These are phyloP conservation scores for Botryobasidium botryosum DNA, from an alignment of 768 basidiomycete genomes.

Conservation along the genomic window DNA sequence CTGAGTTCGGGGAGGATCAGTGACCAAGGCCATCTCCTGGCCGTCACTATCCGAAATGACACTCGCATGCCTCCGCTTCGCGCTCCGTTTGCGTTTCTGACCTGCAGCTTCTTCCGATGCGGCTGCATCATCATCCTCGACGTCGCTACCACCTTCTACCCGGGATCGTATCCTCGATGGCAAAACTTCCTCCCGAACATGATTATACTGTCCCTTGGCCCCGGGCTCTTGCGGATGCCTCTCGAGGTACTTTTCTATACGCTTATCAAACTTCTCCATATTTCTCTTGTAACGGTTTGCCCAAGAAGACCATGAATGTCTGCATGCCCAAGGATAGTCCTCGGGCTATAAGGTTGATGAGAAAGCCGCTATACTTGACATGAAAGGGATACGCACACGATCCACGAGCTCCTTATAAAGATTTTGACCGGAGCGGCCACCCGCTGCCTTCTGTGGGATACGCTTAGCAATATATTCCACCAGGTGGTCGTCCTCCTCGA, in stretches of 20 bases:
- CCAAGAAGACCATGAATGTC: conserved; percentile 3
- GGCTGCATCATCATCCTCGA: background rate
- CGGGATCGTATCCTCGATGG: background rate
- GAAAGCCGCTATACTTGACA: background rate
- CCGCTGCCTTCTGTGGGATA: background rate
- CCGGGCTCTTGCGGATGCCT: background rate
- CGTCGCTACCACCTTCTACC: background rate
- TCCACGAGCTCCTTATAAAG: background rate
- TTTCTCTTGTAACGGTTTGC: background rate
- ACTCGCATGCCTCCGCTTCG: too few relatives aligned
- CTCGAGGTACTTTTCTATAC: background rate
- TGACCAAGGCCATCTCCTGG: too few relatives aligned
- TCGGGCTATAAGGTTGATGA: background rate
- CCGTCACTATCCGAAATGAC: too few relatives aligned
- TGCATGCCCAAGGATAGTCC: background rate
- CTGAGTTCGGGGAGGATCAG: too few relatives aligned
- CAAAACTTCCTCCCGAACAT: background rate
- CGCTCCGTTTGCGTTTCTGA: too few relatives aligned
- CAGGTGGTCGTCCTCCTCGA: background rate
- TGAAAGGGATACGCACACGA: background rate
- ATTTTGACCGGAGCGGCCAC: background rate
- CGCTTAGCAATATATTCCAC: background rate
- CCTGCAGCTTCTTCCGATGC: background rate
- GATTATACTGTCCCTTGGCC: background rate
- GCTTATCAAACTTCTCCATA: background rate